Evolutionary conservation across 169 alveolate genomes (phyloP), one percentile per base, ranked within the genome.

Genomic region (Cryptosporidium viatorum): DNA sequence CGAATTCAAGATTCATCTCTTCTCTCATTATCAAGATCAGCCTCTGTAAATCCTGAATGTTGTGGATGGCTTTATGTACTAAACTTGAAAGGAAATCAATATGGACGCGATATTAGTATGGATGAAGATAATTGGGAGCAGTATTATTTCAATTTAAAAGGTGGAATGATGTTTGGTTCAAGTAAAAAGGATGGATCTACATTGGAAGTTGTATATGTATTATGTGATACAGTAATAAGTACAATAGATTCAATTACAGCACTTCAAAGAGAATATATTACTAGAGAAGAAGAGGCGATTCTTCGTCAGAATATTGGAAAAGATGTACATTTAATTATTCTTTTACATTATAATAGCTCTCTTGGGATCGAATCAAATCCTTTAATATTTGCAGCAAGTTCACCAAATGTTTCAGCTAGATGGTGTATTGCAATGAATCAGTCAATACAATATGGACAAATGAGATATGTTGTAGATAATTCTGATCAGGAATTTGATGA

Each of bases 391-490:
- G 89, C 89, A 43, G 73, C 89, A 48, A 80, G 89, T 39, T 80
- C 89, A 9, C 75, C 89, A 80, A 80, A 60, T 80, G 89, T 80
- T 29, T 59, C 89, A 21, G 73, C 89, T 18, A 59, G 89, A n/a
- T 80, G 89, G 89, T 80, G 89, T 48, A 80, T 80, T 26, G 89
- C 89, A 9, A 62, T 80, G 75, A 80, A 80, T 29, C 73, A 80
- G 33, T 62, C 89, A 41, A 21, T 80, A 37, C 89, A 80, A 41
- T 80, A 80, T 45, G 89, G 89, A 7, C 89, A 80, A 41, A 80
- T 80, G 89, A 80, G 89, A 50, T 39, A 43, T 80, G 65, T 65
- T n/a, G 23, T 45, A 1, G 89, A 80, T 23, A 62, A 80, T 39
- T 80, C 75, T 31, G 89, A 80, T 33, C 59, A 75, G n/a, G 89